A percentile compares a stretch with the other conserved stretches of the same genome.
Evolutionary conservation across 371 early-diverging fungal species (phyloP).

Genomic region (Thermomucor indicae-seudaticae): DNA sequence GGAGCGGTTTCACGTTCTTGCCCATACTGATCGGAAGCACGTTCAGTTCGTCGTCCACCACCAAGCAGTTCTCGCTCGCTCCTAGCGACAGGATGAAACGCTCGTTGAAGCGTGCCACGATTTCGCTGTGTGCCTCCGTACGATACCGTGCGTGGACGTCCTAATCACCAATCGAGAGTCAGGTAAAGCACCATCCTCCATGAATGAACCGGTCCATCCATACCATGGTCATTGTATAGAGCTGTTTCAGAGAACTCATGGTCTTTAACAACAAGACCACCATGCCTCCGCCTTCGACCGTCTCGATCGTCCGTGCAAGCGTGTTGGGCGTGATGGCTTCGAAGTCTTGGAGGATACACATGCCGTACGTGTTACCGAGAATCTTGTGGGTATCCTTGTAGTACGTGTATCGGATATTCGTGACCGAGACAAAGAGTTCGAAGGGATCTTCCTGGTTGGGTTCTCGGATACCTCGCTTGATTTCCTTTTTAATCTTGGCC

Average conservation of each 20-base stretch:
- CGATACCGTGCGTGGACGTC: slow-evolving; percentile 94
- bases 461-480: slow-evolving; percentile 86
- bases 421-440: slow-evolving; percentile 92
- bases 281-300: slow-evolving; percentile 98
- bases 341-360: slow-evolving; percentile 99
- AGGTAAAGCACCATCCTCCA: neutral
- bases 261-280: slow-evolving; percentile 92
- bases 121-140: slow-evolving; percentile 91
- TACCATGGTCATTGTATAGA: slow-evolving; percentile 97
- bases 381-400: slow-evolving; percentile 99
- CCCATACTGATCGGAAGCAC: slow-evolving; percentile 92
- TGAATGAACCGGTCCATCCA: neutral
- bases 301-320: slow-evolving; percentile 96
- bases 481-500: slow-evolving; percentile 87
- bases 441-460: slow-evolving; percentile 94
- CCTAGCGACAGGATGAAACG: slow-evolving; percentile 95
- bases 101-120: slow-evolving; percentile 97
- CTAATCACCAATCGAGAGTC: slow-evolving; percentile 17
- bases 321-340: slow-evolving; percentile 98
- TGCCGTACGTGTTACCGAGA: slow-evolving; percentile 98
- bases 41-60: slow-evolving; percentile 96
- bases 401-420: slow-evolving; percentile 95
- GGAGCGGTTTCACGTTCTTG: slow-evolving; percentile 85
- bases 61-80: slow-evolving; percentile 86
- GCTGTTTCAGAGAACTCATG: slow-evolving; percentile 92